Percentiles rank a stretch among this genome's conserved stretches.
These are phyloP conservation scores for Cladophialophora yegresii DNA, from an alignment of 2,329 filamentous ascomycete species.

Conservation along the genomic window DNA sequence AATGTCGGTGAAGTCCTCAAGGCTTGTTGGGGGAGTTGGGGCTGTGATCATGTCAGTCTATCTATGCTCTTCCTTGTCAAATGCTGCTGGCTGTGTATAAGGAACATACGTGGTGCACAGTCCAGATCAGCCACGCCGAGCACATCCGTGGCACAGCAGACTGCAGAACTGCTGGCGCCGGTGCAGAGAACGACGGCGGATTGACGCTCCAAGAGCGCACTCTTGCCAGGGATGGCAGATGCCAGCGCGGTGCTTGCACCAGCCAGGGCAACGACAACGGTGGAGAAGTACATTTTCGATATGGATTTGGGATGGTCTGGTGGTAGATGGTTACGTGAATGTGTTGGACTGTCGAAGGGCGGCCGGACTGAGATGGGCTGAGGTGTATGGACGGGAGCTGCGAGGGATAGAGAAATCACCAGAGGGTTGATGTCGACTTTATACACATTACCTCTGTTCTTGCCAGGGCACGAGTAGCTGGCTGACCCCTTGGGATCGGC, in stretches of 20 bases:
- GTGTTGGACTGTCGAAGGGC: background rate
- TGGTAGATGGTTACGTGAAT: background rate
- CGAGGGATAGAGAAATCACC: background rate
- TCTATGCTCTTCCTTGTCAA: background rate
- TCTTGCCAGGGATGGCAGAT: slow-evolving; percentile 33
- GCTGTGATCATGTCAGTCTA: slow-evolving; percentile 12
- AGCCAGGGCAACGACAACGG: slow-evolving; percentile 29
- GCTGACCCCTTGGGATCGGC: background rate
- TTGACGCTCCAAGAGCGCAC: slow-evolving; percentile 26
- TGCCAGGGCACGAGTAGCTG: background rate
- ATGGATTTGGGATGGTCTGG: background rate
- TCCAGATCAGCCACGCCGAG: slow-evolving; percentile 60
- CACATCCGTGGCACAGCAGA: slow-evolving; percentile 65
- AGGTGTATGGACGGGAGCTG: background rate
- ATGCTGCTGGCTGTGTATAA: background rate
- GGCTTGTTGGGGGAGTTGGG: slow-evolving; percentile 42
- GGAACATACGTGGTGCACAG: slow-evolving; percentile 56
- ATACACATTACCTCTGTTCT: background rate
- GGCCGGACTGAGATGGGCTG: background rate
- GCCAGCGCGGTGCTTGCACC: slow-evolving; percentile 27
- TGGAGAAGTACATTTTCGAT: slow-evolving; percentile 34
- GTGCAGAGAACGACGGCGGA: slow-evolving; percentile 24
- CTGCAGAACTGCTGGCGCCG: slow-evolving; percentile 41
- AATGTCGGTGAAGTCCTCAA: slow-evolving; percentile 50
- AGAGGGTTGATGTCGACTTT: slow-evolving; percentile 1